Evolutionary conservation across 805 yeast genomes (phyloP).

Genomic region (Wickerhamiella domercqiae): DNA sequence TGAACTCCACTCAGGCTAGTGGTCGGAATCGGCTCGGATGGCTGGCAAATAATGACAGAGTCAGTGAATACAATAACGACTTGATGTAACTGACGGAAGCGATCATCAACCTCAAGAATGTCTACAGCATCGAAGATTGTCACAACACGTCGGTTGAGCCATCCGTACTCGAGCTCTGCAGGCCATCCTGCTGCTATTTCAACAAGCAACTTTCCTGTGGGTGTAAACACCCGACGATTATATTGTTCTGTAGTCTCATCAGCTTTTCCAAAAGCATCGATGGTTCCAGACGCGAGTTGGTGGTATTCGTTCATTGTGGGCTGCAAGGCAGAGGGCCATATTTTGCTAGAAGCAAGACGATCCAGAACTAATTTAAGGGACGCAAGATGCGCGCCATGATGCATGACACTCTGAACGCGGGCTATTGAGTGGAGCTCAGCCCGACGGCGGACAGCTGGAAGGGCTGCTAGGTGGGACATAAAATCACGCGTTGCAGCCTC

Average conservation of each 20-base stretch:
- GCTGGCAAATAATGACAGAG: slow-evolving; percentile 43
- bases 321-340: slow-evolving; percentile 27
- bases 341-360: slow-evolving; percentile 38
- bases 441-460: slow-evolving; percentile 14
- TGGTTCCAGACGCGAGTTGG: slow-evolving; percentile 42
- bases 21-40: slow-evolving; percentile 32
- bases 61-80: slow-evolving; percentile 72
- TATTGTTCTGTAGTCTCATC: slow-evolving; percentile 23
- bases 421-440: slow-evolving; percentile 2
- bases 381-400: slow-evolving; percentile 49
- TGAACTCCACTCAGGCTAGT: slow-evolving; percentile 22
- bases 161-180: slow-evolving; percentile 65
- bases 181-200: slow-evolving; percentile 87
- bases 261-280: slow-evolving; percentile 66
- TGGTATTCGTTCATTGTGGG: slow-evolving; percentile 30
- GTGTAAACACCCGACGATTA: slow-evolving; percentile 63
- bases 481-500: slow-evolving; percentile 78
- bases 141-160: slow-evolving; percentile 76
- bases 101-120: slow-evolving; percentile 19
- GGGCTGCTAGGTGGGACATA: slow-evolving; percentile 29
- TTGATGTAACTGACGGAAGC: slow-evolving; percentile 26
- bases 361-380: slow-evolving; percentile 53
- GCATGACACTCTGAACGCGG: slow-evolving; percentile 45
- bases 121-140: slow-evolving; percentile 44
- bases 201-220: slow-evolving; percentile 75